These are phyloP conservation scores for Hirschioporus abietinus DNA, from an alignment of 768 basidiomycete genomes.

Conservation along the genomic window DNA sequence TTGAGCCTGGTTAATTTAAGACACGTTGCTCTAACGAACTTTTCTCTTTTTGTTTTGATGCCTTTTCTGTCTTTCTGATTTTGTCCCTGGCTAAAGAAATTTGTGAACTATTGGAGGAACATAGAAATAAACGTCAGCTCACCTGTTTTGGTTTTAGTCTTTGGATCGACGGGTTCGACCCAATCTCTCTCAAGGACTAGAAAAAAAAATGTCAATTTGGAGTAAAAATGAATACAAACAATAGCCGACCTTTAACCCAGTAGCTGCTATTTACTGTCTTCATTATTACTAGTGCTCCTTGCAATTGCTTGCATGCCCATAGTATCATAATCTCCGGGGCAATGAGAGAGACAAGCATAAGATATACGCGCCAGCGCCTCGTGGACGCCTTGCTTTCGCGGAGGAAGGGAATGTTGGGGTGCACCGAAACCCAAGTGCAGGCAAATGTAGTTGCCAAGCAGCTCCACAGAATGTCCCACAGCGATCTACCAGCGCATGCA, in stretches of 20 bases:
- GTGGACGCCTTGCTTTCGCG: conserved; percentile 5
- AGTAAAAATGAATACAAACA: background rate
- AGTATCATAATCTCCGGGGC: conserved; percentile 24
- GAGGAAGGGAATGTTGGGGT: conserved; percentile 25
- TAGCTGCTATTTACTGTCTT: background rate
- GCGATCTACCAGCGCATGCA: background rate
- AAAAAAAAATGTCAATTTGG: background rate
- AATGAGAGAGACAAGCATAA: conserved; percentile 21
- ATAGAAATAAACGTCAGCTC: too few relatives aligned
- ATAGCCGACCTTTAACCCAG: background rate
- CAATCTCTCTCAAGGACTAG: too few relatives aligned
- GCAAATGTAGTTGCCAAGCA: conserved; percentile 24
- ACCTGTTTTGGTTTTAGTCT: too few relatives aligned
- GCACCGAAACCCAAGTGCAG: conserved; percentile 26
- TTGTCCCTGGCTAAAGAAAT: too few relatives aligned
- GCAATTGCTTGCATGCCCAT: background rate
- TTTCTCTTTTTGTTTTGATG: too few relatives aligned
- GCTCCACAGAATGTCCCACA: conserved; percentile 20
- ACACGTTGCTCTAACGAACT: too few relatives aligned
- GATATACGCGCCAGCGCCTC: conserved; percentile 16
- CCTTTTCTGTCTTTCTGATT: too few relatives aligned
- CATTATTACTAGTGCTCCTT: background rate
- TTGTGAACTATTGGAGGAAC: too few relatives aligned
- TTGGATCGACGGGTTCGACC: too few relatives aligned
- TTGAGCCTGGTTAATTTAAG: too few relatives aligned